A percentile compares a stretch with the other conserved stretches of the same genome.
These are phyloP conservation scores for Fonsecaea nubica DNA, from an alignment of 2,329 filamentous ascomycete species.

Conservation along the genomic window DNA sequence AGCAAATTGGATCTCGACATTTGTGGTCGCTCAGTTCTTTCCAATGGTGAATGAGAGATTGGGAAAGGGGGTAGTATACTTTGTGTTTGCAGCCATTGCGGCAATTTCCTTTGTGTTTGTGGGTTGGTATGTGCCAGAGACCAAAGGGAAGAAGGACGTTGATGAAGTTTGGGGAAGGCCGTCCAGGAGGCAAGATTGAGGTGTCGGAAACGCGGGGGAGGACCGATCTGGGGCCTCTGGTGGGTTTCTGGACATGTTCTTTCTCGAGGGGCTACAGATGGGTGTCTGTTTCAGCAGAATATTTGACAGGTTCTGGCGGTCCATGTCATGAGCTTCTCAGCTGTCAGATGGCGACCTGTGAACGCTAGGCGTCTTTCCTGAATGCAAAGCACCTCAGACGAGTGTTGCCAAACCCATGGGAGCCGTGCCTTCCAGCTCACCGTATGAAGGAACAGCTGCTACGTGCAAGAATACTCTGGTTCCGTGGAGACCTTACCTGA, in stretches of 20 bases:
- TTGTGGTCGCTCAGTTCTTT: conserved; percentile 93
- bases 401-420: background rate
- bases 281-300: background rate
- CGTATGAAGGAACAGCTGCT: background rate
- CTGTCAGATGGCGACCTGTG: background rate
- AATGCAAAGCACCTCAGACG: background rate
- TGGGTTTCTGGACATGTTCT: background rate
- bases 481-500: background rate
- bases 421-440: background rate
- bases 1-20: conserved; percentile 89
- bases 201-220: background rate
- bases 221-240: background rate
- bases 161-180: conserved; percentile 88
- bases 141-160: conserved; percentile 78
- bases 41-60: conserved; percentile 80
- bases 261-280: background rate
- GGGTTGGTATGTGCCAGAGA: conserved; percentile 78
- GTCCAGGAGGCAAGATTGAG: conserved; percentile 33
- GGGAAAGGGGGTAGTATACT: conserved; percentile 83
- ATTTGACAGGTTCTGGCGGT: background rate
- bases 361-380: background rate
- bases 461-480: background rate
- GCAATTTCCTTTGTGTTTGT: conserved; percentile 74
- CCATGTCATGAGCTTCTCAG: background rate
- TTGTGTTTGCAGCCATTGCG: conserved; percentile 83